Conservation (phyloP, 208 protist genomes). For the Trypanosoma boissoni region DNA sequence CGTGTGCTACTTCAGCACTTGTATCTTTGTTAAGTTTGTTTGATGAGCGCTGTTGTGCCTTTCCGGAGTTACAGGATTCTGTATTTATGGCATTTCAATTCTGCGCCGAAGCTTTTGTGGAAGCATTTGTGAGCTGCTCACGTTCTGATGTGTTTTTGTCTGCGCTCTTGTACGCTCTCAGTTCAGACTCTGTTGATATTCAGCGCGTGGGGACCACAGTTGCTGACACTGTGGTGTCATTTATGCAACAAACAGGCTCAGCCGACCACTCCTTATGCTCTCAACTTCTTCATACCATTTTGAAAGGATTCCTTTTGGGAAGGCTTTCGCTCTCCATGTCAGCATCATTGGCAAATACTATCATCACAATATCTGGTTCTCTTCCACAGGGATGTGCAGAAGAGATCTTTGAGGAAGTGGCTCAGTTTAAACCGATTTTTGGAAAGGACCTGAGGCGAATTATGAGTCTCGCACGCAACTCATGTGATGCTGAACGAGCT, state of each 20-base stretch:
- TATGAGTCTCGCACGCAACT: background rate
- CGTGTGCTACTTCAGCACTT: conserved; percentile 36
- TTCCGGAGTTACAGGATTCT: conserved; percentile 60
- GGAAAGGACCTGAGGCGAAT: conserved; percentile 1
- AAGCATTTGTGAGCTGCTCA: conserved; percentile 45
- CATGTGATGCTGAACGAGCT: no score
- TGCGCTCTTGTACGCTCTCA: conserved; percentile 67
- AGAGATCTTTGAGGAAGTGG: background rate
- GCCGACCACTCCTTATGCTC: conserved; percentile 16
- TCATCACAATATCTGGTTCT: conserved; percentile 20
- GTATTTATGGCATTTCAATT: conserved; percentile 63
- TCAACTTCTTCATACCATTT: conserved; percentile 23
- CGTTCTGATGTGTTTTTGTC: conserved; percentile 50
- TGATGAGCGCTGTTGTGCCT: conserved; percentile 42
- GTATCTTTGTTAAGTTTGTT: conserved; percentile 50
- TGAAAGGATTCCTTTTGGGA: conserved; percentile 25
- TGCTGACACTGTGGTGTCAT: conserved; percentile 38
- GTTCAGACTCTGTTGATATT: conserved; percentile 36
- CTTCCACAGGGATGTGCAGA: conserved; percentile 17
- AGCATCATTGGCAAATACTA: conserved; percentile 15
- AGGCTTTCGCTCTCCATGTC: conserved; percentile 23
- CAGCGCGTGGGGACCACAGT: conserved; percentile 68
- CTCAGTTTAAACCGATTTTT: background rate
- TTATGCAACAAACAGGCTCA: conserved; percentile 22
- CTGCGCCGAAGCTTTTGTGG: conserved; percentile 60